Conservation (phyloP, 2,329 filamentous ascomycete species). For the Monosporascus sp. region DNA sequence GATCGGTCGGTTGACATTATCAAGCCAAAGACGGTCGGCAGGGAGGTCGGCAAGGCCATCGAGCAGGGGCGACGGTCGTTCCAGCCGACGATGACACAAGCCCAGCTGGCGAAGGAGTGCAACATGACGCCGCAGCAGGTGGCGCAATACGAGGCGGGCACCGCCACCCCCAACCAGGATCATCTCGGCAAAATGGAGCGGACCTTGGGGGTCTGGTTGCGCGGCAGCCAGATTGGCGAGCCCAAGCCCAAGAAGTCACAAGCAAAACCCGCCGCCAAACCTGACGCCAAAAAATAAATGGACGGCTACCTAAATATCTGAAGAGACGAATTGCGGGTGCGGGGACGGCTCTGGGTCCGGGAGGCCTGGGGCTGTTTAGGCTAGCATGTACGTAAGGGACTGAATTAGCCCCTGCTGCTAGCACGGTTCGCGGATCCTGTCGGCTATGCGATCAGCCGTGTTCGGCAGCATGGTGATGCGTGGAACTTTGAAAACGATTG, state of each 20-base stretch:
- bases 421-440: too few species aligned
- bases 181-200: conserved; percentile 73
- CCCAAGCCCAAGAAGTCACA: conserved; percentile 58
- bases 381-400: too few species aligned
- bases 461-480: too few species aligned
- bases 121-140: conserved; percentile 84
- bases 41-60: conserved; percentile 77
- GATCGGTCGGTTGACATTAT: conserved; percentile 96
- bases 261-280: background rate
- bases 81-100: conserved; percentile 95
- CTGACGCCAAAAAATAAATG: conserved; percentile 2
- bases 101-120: conserved; percentile 78
- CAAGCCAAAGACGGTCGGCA: conserved; percentile 88
- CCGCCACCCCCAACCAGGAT: conserved; percentile 77
- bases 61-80: conserved; percentile 71
- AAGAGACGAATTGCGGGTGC: too few species aligned
- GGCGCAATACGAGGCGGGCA: conserved; percentile 59
- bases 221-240: conserved; percentile 78
- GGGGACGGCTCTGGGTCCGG: too few species aligned
- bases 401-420: too few species aligned
- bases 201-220: conserved; percentile 80
- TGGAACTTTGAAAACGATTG: too few species aligned
- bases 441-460: too few species aligned
- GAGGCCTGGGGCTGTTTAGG: too few species aligned
- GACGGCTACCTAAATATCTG: too few species aligned